Evolutionary conservation across 257 asterid species (phyloP), one percentile per base, ranked within the genome.

Genomic region (Osmanthus fragrans): DNA sequence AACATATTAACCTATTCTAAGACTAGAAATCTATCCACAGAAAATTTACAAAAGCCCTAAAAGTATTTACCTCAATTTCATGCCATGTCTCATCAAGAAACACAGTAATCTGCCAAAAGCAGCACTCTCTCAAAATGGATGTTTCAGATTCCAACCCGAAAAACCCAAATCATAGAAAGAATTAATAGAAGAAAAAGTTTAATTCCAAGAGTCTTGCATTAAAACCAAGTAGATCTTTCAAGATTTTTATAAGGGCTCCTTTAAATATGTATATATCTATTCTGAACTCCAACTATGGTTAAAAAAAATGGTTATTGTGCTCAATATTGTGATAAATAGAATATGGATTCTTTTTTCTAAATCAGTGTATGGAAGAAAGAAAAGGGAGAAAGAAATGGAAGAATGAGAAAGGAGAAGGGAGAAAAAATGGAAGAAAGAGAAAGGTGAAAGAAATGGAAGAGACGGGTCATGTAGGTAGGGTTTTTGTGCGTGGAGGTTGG

Each of bases 1-100:
- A 95, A 93, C 99, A 95, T 95, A 21, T 76, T 84, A 68, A 72
- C 70, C 77, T 71, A 58, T 51, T 79, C 39, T 8, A 25, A 60
- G 71, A 69, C 13, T 37, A n/a, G 64, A n/a, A 18, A n/a, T n/a
- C 64, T 72, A 25, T 69, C 39, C 74, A 23, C 68, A 58, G 21
- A 78, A 63, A 51, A 45, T 39, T 70, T 30, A 54, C 51, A 64
- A 21, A 21, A 45, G 36, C 3, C 39, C 80, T 16, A 60, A 27
- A 78, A 73, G 15, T 51, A 66, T 21, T 73, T 74, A 73, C 42
- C 60, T 71, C 63, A 77, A 74, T 15, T 40, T 47, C 27, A 82
- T 75, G 68, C 36, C 72, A 81, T 65, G 73, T 30, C 32, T 1
- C 32, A 30, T 30, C 32, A 30, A 2, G 32, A 30, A 30, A 30